Percentiles rank a stretch among this genome's conserved stretches.
Evolutionary conservation across 2,329 filamentous ascomycete genomes (phyloP).

Genomic region (Pseudodiploospora longispora): DNA sequence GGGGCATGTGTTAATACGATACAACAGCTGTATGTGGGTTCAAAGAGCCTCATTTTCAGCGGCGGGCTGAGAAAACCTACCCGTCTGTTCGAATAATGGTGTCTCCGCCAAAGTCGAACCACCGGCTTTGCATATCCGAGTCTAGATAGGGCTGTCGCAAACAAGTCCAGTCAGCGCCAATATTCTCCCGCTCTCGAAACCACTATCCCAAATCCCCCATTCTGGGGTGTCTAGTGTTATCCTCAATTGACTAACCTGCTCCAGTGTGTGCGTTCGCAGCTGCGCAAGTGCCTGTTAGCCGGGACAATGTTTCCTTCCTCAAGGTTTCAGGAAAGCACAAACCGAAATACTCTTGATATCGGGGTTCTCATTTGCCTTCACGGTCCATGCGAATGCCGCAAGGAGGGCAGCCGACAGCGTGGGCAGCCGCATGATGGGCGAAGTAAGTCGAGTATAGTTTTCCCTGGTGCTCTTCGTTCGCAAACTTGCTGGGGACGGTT

Average conservation of each 20-base stretch:
- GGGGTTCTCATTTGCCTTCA: conserved; percentile 37
- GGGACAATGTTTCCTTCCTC: not conserved
- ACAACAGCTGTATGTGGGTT: not conserved
- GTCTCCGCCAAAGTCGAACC: conserved; percentile 98
- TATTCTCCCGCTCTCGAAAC: not conserved
- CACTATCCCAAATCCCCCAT: not conserved
- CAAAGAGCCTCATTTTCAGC: not conserved
- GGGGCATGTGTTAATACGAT: conserved; percentile 4
- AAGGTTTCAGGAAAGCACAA: conserved; percentile 14
- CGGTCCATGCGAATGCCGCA: conserved; percentile 42
- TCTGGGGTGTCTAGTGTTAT: conserved; percentile 10
- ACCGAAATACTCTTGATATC: conserved; percentile 48
- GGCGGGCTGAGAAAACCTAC: conserved; percentile 34
- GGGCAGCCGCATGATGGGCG: conserved; percentile 37
- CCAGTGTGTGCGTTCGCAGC: conserved; percentile 80
- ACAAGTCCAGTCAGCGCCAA: conserved; percentile 8
- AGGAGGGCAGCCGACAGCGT: conserved; percentile 40
- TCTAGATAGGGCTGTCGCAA: conserved; percentile 78
- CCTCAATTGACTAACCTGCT: conserved; percentile 52
- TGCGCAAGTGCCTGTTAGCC: conserved; percentile 26
- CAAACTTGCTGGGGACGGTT: too few species aligned
- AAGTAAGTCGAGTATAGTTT: not conserved
- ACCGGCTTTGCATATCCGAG: conserved; percentile 94
- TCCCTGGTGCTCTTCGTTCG: too few species aligned
- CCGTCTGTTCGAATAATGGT: conserved; percentile 70